Percentiles rank a stretch among this genome's conserved stretches.
Evolutionary conservation across 2,329 filamentous ascomycete species (phyloP).

Genomic region (Trichophyton benhamiae): DNA sequence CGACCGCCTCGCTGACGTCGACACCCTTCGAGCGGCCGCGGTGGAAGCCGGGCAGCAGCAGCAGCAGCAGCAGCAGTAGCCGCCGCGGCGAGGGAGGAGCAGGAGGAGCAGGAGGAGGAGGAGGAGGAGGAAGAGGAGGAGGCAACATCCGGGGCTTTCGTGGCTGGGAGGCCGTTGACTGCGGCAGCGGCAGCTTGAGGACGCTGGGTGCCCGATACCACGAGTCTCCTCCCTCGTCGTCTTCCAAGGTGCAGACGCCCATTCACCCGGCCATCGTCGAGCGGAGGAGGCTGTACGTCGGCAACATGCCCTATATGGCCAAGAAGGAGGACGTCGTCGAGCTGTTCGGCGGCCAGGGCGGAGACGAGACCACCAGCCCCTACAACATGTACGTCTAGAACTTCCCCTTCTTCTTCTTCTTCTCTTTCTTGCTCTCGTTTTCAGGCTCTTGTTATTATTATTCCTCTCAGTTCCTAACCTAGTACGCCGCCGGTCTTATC

Average conservation of each 20-base stretch:
- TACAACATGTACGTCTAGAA: slow-evolving; percentile 23
- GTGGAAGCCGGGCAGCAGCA: not conserved
- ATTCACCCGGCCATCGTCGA: slow-evolving; percentile 23
- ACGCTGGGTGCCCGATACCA: not conserved
- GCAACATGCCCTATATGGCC: slow-evolving; percentile 45
- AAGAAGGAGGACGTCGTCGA: slow-evolving; percentile 39
- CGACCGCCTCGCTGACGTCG: not conserved
- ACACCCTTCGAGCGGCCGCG: not conserved
- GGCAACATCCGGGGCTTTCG: not conserved
- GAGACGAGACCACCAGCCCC: slow-evolving; percentile 16
- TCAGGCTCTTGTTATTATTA: no score
- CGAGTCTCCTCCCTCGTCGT: not conserved
- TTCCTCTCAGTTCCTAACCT: slow-evolving; percentile 4
- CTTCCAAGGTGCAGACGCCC: not conserved
- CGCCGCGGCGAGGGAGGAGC: not conserved
- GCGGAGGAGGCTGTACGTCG: slow-evolving; percentile 41
- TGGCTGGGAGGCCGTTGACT: not conserved
- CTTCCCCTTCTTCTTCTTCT: not conserved
- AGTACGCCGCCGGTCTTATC: not conserved
- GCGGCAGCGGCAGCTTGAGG: not conserved
- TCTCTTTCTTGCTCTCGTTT: not conserved
- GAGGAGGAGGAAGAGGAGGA: not conserved
- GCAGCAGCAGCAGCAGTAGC: no score
- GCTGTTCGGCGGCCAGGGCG: slow-evolving; percentile 27
- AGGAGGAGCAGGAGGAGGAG: not conserved